phyloP scores from a whole-genome alignment of 164 flowering plant species.

The Kingdonia uniflora region DNA sequence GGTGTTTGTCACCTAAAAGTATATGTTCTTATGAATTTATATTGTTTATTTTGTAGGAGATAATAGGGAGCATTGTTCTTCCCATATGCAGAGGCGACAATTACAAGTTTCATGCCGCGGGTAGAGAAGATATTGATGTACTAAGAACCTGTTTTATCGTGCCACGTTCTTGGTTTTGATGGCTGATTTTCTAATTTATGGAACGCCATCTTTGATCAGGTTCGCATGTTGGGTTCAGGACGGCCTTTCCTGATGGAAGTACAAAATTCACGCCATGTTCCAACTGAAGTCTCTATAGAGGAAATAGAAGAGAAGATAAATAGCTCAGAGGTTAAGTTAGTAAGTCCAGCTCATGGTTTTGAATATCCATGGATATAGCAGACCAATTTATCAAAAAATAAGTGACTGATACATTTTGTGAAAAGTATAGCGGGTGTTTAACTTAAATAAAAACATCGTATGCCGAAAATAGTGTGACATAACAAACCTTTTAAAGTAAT shows the following conservation, averaged over 20 bases:
- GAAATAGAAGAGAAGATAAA: constrained; percentile 57
- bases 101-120: constrained; percentile 98
- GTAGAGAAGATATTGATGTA: constrained; percentile 99
- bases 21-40: constrained; percentile 5
- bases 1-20: neutral
- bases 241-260: constrained; percentile 89
- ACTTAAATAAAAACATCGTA: no score
- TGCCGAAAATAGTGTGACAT: no score
- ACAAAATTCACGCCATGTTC: constrained; percentile 70
- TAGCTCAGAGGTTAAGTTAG: constrained; percentile 42
- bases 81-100: constrained; percentile 59
- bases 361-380: no score
- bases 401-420: no score
- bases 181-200: constrained; percentile 11
- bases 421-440: no score
- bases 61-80: constrained; percentile 61
- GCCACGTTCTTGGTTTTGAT: constrained; percentile 1
- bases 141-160: constrained; percentile 11
- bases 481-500: no score
- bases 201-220: constrained; percentile 33
- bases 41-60: constrained; percentile 44
- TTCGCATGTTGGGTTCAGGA: constrained; percentile 96
- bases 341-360: constrained; percentile 23
- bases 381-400: no score
- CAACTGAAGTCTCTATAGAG: constrained; percentile 32